phyloP scores from a whole-genome alignment of 768 basidiomycete genomes.

The Agrocybe chaxingu region DNA sequence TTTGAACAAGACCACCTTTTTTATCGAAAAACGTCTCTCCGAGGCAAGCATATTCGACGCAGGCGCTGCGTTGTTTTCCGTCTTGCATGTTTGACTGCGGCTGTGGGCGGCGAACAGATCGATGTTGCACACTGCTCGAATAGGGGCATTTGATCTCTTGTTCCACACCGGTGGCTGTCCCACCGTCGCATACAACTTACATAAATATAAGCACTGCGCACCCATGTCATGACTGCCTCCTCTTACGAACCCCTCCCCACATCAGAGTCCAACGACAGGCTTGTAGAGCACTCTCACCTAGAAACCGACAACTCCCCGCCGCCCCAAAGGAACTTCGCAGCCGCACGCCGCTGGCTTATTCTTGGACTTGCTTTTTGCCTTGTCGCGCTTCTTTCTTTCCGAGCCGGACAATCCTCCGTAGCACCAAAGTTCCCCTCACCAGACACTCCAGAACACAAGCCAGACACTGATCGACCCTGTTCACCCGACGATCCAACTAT shows the following conservation, averaged over 20 bases:
- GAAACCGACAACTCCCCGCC: conserved; percentile 22
- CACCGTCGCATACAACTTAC: conserved; percentile 5
- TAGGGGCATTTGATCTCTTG: not conserved
- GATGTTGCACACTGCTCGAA: conserved; percentile 3
- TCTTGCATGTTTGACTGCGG: too few species aligned
- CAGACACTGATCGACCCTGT: conserved; percentile 12
- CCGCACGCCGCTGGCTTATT: conserved; percentile 28
- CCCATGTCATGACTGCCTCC: conserved; percentile 14
- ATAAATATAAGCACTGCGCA: conserved; percentile 16
- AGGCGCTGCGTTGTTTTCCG: too few species aligned
- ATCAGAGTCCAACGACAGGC: conserved; percentile 10
- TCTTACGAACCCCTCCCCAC: conserved; percentile 10
- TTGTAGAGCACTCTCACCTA: conserved; percentile 9
- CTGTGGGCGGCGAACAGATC: too few species aligned
- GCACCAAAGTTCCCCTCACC: conserved; percentile 1
- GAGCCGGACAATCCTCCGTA: conserved; percentile 39
- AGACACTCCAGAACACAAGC: conserved; percentile 5
- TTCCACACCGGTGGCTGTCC: conserved; percentile 12
- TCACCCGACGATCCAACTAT: conserved; percentile 22
- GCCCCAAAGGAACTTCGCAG: conserved; percentile 16
- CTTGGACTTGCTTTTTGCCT: conserved; percentile 32
- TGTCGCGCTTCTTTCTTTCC: conserved; percentile 38
- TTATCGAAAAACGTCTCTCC: too few species aligned
- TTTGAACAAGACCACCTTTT: too few species aligned
- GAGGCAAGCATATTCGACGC: too few species aligned